phyloP scores from a whole-genome alignment of 192 early-diverging fungal species.

The Coemansia sp. region DNA sequence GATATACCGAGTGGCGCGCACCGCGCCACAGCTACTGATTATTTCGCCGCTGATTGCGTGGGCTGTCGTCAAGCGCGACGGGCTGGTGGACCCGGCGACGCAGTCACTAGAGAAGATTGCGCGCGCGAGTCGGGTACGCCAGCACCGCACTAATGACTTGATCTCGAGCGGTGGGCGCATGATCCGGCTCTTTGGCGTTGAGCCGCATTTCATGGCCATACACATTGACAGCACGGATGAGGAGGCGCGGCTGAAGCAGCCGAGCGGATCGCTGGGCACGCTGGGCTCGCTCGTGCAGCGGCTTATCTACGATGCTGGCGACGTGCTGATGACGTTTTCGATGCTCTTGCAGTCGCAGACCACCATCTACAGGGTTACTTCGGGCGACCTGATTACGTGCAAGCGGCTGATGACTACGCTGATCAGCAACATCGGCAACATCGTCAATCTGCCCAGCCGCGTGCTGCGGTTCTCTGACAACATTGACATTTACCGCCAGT shows the following conservation, averaged over 20 bases:
- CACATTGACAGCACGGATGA: slow-evolving; percentile 64
- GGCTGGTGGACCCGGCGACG: background rate
- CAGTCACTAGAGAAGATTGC: background rate
- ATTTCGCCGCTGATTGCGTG: slow-evolving; percentile 19
- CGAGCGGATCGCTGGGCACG: slow-evolving; percentile 61
- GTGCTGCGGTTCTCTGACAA: slow-evolving; percentile 14
- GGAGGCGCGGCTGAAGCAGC: slow-evolving; percentile 60
- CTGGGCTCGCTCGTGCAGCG: slow-evolving; percentile 58
- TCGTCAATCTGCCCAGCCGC: slow-evolving; percentile 15
- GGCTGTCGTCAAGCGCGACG: background rate
- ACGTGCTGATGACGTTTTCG: slow-evolving; percentile 11
- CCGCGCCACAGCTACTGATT: slow-evolving; percentile 25
- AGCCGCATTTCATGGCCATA: slow-evolving; percentile 58
- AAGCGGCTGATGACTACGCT: slow-evolving; percentile 3
- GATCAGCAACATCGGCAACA: background rate
- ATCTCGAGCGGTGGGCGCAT: slow-evolving; percentile 64
- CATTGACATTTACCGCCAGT: slow-evolving; percentile 33
- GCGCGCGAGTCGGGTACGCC: background rate
- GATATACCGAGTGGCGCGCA: slow-evolving; percentile 17
- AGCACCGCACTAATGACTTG: slow-evolving; percentile 11
- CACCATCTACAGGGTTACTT: slow-evolving; percentile 6
- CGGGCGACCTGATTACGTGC: slow-evolving; percentile 20
- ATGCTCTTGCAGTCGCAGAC: slow-evolving; percentile 33
- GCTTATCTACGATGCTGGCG: slow-evolving; percentile 53
- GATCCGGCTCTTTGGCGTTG: slow-evolving; percentile 68